Base-by-base conservation (phyloP, 2,329 filamentous ascomycete species). In the Penicillium sp. region DNA sequence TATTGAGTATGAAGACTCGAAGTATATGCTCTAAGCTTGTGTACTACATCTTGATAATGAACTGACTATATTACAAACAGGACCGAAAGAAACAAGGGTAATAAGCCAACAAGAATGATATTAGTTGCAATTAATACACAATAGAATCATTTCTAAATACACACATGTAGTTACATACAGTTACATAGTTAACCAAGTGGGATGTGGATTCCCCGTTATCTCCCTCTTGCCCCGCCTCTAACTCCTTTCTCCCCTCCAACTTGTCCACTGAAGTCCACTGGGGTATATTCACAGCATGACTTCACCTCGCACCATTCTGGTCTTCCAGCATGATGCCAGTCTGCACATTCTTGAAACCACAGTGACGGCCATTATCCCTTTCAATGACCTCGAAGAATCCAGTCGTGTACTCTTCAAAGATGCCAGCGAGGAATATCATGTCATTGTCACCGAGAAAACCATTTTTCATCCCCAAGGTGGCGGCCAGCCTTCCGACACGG, bases 391-490 rank as follows among this genome's bases (percentile, higher is more conserved):
- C 1, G 78, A 83, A 3, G 75, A 81, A 35, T 72, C 76, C 33
- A 83, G 84, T 56, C 80, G 76, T 51, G 68, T 74, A 7, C 80
- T 89, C 10, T 86, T 86, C 77, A 89, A 89, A 68, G 74, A 82
- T 13, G 80, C 76, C 5, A 69, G 69, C 9, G 78, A 82, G 6
- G 71, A 80, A 2, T 80, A 84, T 63, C 80, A 81, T 66, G 81
- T 86, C n/a, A 71, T 90, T 21, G 79, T 85, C 6, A 88, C 86
- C 0, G 77, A 83, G 2, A 74, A 82, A 47, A 91, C 89, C n/a
- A 86, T 91, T 60, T 91, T 91, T 73, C 86, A 91, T 61, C 85
- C 87, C 0, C 89, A 91, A 71, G 89, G 89, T 21, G 89, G 89
- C 59, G 89, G 89, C 8, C 89, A 91, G 67, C 89, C 89, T 0